Evolutionary conservation across 345 rosid genomes (phyloP).

Genomic region (Citrus hindsii): DNA sequence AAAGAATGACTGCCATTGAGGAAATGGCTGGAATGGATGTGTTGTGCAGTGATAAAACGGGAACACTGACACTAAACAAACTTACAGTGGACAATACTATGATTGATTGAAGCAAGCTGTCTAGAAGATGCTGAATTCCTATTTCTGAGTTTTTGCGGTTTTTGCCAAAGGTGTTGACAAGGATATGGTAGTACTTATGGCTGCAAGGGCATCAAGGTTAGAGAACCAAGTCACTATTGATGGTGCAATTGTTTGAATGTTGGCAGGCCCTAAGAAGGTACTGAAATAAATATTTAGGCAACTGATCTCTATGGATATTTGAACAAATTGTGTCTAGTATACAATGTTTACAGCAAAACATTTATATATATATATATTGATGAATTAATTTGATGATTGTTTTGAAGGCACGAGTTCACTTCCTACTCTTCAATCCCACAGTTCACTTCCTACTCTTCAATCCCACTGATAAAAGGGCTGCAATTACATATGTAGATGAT

Average conservation of each 20-base stretch:
- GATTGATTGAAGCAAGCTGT: slow-evolving; percentile 2
- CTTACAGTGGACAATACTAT: slow-evolving; percentile 41
- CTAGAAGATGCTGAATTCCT: too few species aligned
- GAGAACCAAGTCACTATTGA: slow-evolving; percentile 45
- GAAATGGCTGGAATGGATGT: slow-evolving; percentile 51
- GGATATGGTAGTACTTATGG: slow-evolving; percentile 35
- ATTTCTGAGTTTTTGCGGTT: slow-evolving; percentile 11
- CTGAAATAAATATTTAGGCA: background rate
- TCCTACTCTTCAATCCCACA: slow-evolving; percentile 41
- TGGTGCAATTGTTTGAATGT: slow-evolving; percentile 33
- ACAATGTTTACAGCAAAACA: background rate
- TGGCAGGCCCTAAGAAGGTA: slow-evolving; percentile 42
- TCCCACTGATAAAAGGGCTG: slow-evolving; percentile 41
- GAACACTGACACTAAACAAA: slow-evolving; percentile 39
- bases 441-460: slow-evolving; percentile 42
- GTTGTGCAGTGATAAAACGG: slow-evolving; percentile 44
- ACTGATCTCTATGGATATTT: too few species aligned
- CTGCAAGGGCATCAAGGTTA: slow-evolving; percentile 40
- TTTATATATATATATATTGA: background rate
- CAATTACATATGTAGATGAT: slow-evolving; percentile 31
- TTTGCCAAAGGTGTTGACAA: slow-evolving; percentile 30
- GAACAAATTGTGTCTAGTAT: too few species aligned
- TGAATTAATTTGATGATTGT: background rate
- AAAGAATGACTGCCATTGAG: slow-evolving; percentile 48
- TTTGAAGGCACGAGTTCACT: slow-evolving; percentile 35